Evolutionary conservation across 2,329 filamentous ascomycete species (phyloP).

Genomic region (Sclerotinia trifoliorum): DNA sequence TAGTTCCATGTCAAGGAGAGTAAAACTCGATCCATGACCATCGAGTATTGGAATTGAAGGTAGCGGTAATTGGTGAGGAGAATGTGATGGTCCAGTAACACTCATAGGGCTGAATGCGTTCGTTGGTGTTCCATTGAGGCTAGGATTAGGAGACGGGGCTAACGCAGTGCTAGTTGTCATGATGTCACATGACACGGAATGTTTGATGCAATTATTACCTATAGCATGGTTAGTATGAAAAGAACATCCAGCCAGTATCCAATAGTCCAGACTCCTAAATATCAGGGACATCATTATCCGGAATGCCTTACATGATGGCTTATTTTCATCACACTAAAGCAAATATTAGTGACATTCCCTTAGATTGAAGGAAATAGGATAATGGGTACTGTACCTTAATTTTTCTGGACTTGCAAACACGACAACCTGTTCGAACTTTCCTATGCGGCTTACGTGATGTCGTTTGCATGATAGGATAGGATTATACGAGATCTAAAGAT

Average conservation of each 20-base stretch:
- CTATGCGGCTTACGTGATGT: slow-evolving; percentile 24
- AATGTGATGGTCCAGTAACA: background rate
- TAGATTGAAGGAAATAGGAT: background rate
- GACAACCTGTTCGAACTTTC: slow-evolving; percentile 44
- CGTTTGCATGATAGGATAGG: slow-evolving; percentile 5
- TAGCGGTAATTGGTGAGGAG: slow-evolving; percentile 7
- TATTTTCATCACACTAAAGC: slow-evolving; percentile 44
- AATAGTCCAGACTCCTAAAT: background rate
- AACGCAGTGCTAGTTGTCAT: slow-evolving; percentile 5
- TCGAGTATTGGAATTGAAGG: slow-evolving; percentile 10
- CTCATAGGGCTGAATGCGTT: slow-evolving; percentile 18
- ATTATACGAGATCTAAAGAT: background rate
- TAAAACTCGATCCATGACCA: background rate
- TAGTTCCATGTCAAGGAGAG: slow-evolving; percentile 49
- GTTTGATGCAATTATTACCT: slow-evolving; percentile 43
- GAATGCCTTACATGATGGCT: slow-evolving; percentile 39
- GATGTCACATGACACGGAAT: slow-evolving; percentile 43
- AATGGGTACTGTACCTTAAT: slow-evolving; percentile 41
- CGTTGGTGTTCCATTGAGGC: background rate
- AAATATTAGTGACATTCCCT: background rate
- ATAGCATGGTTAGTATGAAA: background rate
- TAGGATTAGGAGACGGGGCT: background rate
- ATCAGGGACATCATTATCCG: background rate
- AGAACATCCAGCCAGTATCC: background rate
- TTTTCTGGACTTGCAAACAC: slow-evolving; percentile 44